Percentiles rank a stretch among this genome's conserved stretches.
These are phyloP conservation scores for Aspergillus felis DNA, from an alignment of 2,329 filamentous ascomycete species.

Conservation along the genomic window DNA sequence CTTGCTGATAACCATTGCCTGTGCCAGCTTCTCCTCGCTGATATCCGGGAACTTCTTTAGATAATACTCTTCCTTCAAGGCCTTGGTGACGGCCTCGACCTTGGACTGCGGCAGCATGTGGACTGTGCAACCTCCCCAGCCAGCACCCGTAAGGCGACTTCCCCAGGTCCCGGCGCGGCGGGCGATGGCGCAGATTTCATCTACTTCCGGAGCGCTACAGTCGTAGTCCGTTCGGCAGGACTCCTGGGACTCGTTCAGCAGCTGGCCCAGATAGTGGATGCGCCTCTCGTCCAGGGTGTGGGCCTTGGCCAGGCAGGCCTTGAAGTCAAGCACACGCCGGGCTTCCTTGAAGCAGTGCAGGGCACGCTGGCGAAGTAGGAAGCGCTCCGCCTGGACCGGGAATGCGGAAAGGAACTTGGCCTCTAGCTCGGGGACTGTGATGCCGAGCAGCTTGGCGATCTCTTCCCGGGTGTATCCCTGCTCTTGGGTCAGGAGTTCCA, in stretches of 20 bases:
- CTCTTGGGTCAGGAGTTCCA: slow-evolving; percentile 68
- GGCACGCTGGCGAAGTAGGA: slow-evolving; percentile 83
- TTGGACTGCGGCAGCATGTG: slow-evolving; percentile 84
- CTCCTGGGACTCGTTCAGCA: slow-evolving; percentile 86
- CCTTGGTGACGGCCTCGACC: slow-evolving; percentile 71
- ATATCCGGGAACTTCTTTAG: slow-evolving; percentile 64
- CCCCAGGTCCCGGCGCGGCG: slow-evolving; percentile 75
- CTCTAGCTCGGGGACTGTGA: slow-evolving; percentile 69
- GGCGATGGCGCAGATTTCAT: slow-evolving; percentile 79
- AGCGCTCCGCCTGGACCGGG: slow-evolving; percentile 79
- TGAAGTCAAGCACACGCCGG: slow-evolving; percentile 77
- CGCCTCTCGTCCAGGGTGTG: slow-evolving; percentile 61
- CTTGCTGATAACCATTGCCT: slow-evolving; percentile 83
- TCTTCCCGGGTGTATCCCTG: slow-evolving; percentile 87
- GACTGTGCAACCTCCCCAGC: slow-evolving; percentile 95
- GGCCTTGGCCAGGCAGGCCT: slow-evolving; percentile 61
- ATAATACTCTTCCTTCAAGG: slow-evolving; percentile 81
- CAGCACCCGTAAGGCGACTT: slow-evolving; percentile 82
- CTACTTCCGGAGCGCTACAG: slow-evolving; percentile 89
- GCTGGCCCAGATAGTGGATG: slow-evolving; percentile 67
- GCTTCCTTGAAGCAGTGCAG: slow-evolving; percentile 91
- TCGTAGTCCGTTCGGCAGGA: slow-evolving; percentile 86
- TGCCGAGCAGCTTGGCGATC: slow-evolving; percentile 67
- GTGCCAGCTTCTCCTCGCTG: slow-evolving; percentile 67
- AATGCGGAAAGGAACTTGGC: slow-evolving; percentile 79